Evolutionary conservation across 1,284 basidiomycete species (phyloP).

Genomic region (Pyrrhoderma lamaoense): DNA sequence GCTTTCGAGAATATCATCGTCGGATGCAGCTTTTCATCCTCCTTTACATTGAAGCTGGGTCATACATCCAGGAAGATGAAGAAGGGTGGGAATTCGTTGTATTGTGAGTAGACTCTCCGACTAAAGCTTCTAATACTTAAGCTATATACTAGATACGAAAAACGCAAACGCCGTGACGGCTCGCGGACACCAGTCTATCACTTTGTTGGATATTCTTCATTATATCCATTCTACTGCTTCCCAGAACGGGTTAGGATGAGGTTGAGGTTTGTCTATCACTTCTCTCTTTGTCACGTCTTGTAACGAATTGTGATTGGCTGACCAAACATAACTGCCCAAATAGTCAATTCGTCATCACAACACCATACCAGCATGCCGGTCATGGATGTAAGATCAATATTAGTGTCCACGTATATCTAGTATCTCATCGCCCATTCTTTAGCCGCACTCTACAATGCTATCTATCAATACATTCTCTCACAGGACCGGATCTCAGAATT

Average conservation of each 20-base stretch:
- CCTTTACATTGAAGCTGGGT: slow-evolving; percentile 92
- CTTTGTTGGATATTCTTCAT: slow-evolving; percentile 85
- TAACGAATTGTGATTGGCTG: no score
- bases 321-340: no score
- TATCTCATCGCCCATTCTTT: slow-evolving; percentile 3
- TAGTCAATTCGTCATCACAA: slow-evolving; percentile 90
- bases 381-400: slow-evolving; percentile 70
- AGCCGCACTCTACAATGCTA: slow-evolving; percentile 85
- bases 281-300: background rate
- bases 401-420: slow-evolving; percentile 17
- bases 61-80: slow-evolving; percentile 87
- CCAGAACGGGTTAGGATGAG: slow-evolving; percentile 82
- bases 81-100: slow-evolving; percentile 85
- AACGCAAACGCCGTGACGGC: slow-evolving; percentile 53
- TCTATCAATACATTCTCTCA: slow-evolving; percentile 72
- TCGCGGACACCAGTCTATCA: slow-evolving; percentile 64
- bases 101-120: slow-evolving; percentile 66
- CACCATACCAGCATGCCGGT: slow-evolving; percentile 84
- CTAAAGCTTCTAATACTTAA: background rate
- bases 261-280: slow-evolving; percentile 52
- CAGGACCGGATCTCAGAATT: slow-evolving; percentile 75
- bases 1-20: slow-evolving; percentile 90
- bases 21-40: slow-evolving; percentile 93
- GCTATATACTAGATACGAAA: slow-evolving; percentile 64
- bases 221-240: slow-evolving; percentile 92